These are phyloP conservation scores for Puccinellia tenuiflora DNA, from an alignment of 176 grass and related monocot genomes.

Conservation along the genomic window DNA sequence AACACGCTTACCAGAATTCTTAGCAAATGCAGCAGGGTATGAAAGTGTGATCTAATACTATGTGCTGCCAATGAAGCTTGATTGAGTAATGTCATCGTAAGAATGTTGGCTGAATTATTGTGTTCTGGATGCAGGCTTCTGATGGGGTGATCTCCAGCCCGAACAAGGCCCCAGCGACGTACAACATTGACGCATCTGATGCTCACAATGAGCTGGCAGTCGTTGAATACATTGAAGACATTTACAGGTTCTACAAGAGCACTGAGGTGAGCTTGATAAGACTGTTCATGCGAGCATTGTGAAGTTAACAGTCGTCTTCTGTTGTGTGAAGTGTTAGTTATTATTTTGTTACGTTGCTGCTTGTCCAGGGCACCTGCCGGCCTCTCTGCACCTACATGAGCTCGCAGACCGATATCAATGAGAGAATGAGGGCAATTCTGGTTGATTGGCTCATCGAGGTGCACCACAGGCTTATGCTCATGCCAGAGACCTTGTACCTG, in stretches of 20 bases:
- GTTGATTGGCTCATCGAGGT: slow-evolving; percentile 73
- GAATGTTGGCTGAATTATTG: not conserved
- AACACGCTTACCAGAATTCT: slow-evolving; percentile 11
- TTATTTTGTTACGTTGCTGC: not conserved
- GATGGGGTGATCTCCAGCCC: slow-evolving; percentile 26
- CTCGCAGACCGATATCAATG: slow-evolving; percentile 46
- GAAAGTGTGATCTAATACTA: not conserved
- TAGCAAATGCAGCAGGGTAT: slow-evolving; percentile 42
- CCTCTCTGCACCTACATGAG: slow-evolving; percentile 53
- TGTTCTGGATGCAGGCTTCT: slow-evolving; percentile 34
- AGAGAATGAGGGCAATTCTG: slow-evolving; percentile 67
- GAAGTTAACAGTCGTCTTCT: slow-evolving; percentile 3
- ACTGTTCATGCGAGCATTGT: not conserved
- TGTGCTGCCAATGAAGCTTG: not conserved
- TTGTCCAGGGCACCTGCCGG: slow-evolving; percentile 45
- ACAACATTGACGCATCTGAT: slow-evolving; percentile 63
- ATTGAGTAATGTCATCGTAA: not conserved
- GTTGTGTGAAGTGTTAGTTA: not conserved
- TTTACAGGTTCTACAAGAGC: slow-evolving; percentile 71
- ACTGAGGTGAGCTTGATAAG: slow-evolving; percentile 50
- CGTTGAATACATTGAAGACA: slow-evolving; percentile 72
- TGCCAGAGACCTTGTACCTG: slow-evolving; percentile 78
- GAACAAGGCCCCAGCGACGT: not conserved
- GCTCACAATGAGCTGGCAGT: slow-evolving; percentile 60
- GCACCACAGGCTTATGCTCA: slow-evolving; percentile 59